Base-by-base conservation (phyloP, 352 stramenopile genomes). In the Phytophthora citrophthora region DNA sequence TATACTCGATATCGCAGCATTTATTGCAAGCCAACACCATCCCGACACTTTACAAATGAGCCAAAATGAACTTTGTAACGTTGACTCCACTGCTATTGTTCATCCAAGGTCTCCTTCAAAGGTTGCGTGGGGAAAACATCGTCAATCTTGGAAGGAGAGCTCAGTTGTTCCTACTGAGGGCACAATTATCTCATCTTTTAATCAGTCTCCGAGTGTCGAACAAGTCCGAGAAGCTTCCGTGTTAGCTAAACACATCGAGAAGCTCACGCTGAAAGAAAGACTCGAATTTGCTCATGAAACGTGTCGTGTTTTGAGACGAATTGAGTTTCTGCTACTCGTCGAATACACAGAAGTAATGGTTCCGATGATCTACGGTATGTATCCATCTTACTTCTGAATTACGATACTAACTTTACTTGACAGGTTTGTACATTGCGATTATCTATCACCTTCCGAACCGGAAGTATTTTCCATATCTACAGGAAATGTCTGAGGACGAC, bases 301-400 rank as follows among this genome's bases (percentile, higher is more conserved):
- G n/a, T 64, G 72, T 9, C 59, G 62, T 16, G 54, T 81, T 2
- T 62, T 79, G 6, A 53, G 74, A n/a, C 66, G 66, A 26, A 41
- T 63, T 47, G 66, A 77, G 50, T 75, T 79, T 57, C 36, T 75
- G 1, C 20, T 75, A 31, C 49, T 79, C 8, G 32, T 76, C n/a
- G 73, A 81, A 49, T 81, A 72, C 54, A 60, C 58, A 0, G 66
- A 78, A 41, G 59, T 78, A 1, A 71, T 78, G 43, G 51, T 78
- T 5, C 73, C 69, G 1, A 47, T 73, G 26, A 41, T 74, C 20
- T 81, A 77, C 52, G 65, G 64, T 69, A 46, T 41, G 64, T 54
- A 39, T 11, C 29, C 9, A 11, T 3, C 29, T 34, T 34, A 3
- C 29, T 34, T 13, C 29, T 34, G 8, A 8, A 11, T 34, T 13